These are phyloP conservation scores for Lentinula detonsa DNA, from an alignment of 768 basidiomycete genomes.

Conservation along the genomic window DNA sequence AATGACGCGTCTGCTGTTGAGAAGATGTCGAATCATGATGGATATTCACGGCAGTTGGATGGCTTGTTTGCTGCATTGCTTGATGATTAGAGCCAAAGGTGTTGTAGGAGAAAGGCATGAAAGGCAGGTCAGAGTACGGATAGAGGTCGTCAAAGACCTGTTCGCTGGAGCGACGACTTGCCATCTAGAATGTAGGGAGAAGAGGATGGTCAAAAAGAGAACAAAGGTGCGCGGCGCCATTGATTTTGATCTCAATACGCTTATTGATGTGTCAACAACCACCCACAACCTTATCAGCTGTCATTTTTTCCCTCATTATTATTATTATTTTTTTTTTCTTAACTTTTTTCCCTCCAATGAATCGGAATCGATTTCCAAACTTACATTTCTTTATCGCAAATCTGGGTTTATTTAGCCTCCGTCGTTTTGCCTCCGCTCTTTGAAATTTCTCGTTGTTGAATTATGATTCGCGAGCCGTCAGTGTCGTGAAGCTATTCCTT, in stretches of 20 bases:
- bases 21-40: not conserved
- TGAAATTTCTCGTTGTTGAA: not conserved
- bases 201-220: not conserved
- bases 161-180: not conserved
- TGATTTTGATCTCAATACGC: not conserved
- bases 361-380: not conserved
- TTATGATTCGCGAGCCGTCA: not conserved
- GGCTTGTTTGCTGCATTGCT: not conserved
- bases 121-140: not conserved
- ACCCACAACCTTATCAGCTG: not conserved
- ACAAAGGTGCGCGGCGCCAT: not conserved
- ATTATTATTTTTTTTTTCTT: not conserved
- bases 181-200: not conserved
- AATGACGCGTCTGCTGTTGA: conserved; percentile 4
- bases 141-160: not conserved
- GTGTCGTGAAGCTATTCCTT: not conserved
- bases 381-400: not conserved
- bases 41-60: not conserved
- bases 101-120: not conserved
- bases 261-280: not conserved
- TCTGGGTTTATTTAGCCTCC: not conserved
- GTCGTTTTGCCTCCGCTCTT: not conserved
- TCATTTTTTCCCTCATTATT: not conserved
- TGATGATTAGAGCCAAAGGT: not conserved
- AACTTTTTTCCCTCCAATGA: not conserved